These are phyloP conservation scores for Neonectria faginata DNA, from an alignment of 2,329 filamentous ascomycete genomes.

Conservation along the genomic window DNA sequence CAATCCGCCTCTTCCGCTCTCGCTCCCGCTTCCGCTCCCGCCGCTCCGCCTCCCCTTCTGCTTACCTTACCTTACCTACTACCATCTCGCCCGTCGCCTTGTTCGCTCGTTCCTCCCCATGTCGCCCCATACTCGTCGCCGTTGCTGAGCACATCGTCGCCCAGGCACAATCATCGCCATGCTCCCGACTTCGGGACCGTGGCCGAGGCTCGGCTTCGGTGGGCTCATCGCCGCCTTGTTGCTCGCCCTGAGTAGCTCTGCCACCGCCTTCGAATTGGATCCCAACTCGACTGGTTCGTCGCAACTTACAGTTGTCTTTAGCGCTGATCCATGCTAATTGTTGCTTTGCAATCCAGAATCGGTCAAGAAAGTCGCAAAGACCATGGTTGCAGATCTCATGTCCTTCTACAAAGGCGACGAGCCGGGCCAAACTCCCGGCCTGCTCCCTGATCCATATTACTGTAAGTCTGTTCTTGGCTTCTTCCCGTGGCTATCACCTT, in stretches of 20 bases:
- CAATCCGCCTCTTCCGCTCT: not conserved
- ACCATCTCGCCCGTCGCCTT: not conserved
- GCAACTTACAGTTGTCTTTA: constrained; percentile 3
- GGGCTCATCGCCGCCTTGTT: constrained; percentile 42
- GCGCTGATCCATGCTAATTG: constrained; percentile 14
- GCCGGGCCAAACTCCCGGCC: constrained; percentile 62
- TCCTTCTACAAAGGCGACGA: constrained; percentile 59
- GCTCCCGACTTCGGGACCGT: constrained; percentile 29
- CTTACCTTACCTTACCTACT: not conserved
- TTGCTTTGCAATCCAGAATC: constrained; percentile 55
- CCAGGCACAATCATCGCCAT: constrained; percentile 37
- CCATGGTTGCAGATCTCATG: constrained; percentile 64
- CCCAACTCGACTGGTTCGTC: constrained; percentile 52
- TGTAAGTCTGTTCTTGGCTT: constrained; percentile 53
- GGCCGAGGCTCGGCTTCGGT: constrained; percentile 31
- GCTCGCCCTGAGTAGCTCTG: constrained; percentile 41
- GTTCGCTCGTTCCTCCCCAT: constrained; percentile 33
- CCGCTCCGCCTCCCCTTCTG: constrained; percentile 10
- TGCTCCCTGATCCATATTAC: constrained; percentile 66
- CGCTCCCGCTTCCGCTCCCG: not conserved
- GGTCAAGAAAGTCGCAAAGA: constrained; percentile 60
- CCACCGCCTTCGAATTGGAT: constrained; percentile 52
- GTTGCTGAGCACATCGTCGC: constrained; percentile 38
- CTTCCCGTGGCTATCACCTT: constrained; percentile 1
- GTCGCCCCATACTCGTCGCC: constrained; percentile 30